Conservation (phyloP, 768 basidiomycete species). For the Cantharellus anzutake region DNA sequence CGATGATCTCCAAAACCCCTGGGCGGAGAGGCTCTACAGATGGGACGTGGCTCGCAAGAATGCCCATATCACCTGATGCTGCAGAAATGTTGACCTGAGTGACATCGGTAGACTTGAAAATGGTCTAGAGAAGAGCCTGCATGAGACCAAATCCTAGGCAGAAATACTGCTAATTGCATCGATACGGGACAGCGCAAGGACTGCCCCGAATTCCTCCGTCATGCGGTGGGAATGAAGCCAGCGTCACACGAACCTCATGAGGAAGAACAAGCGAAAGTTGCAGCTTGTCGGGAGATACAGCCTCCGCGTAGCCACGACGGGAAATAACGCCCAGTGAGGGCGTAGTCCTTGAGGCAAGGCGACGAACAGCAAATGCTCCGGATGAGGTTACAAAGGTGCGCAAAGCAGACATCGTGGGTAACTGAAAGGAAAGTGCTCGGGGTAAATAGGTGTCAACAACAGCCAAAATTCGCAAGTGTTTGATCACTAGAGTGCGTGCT, state of each 20-base stretch:
- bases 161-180: not conserved
- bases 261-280: conserved; percentile 87
- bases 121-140: conserved; percentile 32
- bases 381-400: conserved; percentile 7
- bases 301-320: conserved; percentile 83
- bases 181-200: conserved; percentile 3
- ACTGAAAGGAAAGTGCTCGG: not conserved
- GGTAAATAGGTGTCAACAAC: not conserved
- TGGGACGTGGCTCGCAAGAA: conserved; percentile 95
- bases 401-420: conserved; percentile 25
- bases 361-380: conserved; percentile 5
- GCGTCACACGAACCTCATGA: conserved; percentile 50
- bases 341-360: not conserved
- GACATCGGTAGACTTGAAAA: conserved; percentile 82
- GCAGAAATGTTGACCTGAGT: conserved; percentile 92
- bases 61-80: conserved; percentile 95
- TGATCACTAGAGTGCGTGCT: too few species aligned
- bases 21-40: conserved; percentile 92
- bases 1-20: conserved; percentile 88
- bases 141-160: not conserved
- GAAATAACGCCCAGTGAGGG: conserved; percentile 20
- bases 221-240: conserved; percentile 6
- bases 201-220: not conserved
- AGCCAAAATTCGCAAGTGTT: too few species aligned
- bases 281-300: conserved; percentile 50